These are phyloP conservation scores for Gentiana straminea DNA, from an alignment of 257 asterid species.

Conservation along the genomic window DNA sequence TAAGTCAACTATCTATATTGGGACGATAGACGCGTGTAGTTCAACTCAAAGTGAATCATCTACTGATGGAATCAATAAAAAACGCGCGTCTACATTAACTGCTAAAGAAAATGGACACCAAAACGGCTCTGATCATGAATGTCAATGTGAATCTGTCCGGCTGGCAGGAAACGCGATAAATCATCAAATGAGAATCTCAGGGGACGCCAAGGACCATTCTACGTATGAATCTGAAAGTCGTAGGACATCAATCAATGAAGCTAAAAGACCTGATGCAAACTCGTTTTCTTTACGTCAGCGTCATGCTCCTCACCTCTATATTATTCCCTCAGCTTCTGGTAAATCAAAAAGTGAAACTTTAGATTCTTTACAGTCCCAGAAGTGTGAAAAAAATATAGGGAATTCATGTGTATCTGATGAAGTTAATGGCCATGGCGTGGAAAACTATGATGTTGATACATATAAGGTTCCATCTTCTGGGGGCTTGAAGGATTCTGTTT, in stretches of 20 bases:
- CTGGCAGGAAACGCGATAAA: slow-evolving; percentile 8
- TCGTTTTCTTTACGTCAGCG: slow-evolving; percentile 10
- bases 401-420: slow-evolving; percentile 13
- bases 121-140: slow-evolving; percentile 7
- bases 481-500: slow-evolving; percentile 4
- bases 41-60: slow-evolving; percentile 9
- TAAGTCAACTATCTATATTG: slow-evolving; percentile 7
- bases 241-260: slow-evolving; percentile 8
- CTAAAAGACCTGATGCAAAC: slow-evolving; percentile 10
- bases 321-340: slow-evolving; percentile 19
- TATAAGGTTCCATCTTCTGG: slow-evolving; percentile 10
- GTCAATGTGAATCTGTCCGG: slow-evolving; percentile 1
- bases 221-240: slow-evolving; percentile 12
- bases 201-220: slow-evolving; percentile 23
- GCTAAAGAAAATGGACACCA: slow-evolving; percentile 4
- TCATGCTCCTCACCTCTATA: slow-evolving; percentile 28
- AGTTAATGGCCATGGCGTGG: slow-evolving; percentile 10
- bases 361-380: slow-evolving; percentile 15
- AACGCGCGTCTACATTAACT: slow-evolving; percentile 2
- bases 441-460: slow-evolving; percentile 9
- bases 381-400: slow-evolving; percentile 15
- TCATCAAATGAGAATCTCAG: slow-evolving; percentile 12
- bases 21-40: background rate
- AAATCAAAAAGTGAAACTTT: slow-evolving; percentile 3
- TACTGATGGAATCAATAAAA: slow-evolving; percentile 5